These are phyloP conservation scores for Aspergillus heteromorphus DNA, from an alignment of 495 filamentous ascomycete genomes.

Conservation along the genomic window DNA sequence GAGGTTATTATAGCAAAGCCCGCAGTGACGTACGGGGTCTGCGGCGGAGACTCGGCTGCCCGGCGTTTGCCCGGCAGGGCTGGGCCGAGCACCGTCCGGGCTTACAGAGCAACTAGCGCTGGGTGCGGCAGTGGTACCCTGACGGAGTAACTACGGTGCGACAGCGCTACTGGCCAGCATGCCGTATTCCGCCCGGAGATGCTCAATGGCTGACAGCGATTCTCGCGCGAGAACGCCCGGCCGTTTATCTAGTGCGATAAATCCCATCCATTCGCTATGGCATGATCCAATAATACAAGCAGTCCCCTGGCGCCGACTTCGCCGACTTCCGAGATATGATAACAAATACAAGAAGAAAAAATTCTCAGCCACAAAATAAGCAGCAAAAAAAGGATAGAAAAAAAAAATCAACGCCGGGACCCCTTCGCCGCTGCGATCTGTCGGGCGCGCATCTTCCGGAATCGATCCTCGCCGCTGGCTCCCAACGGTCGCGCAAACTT, in stretches of 20 bases:
- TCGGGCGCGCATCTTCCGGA: conserved; percentile 74
- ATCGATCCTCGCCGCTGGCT: conserved; percentile 69
- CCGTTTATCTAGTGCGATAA: background rate
- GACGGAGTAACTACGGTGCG: no score
- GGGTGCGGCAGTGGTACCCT: no score
- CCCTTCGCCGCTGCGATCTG: conserved; percentile 52
- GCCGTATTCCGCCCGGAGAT: no score
- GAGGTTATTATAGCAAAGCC: background rate
- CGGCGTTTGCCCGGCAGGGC: background rate
- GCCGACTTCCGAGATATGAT: background rate
- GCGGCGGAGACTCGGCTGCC: conserved; percentile 22
- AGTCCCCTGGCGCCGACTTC: background rate
- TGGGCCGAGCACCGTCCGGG: background rate
- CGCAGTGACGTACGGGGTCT: conserved; percentile 10
- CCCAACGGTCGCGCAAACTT: conserved; percentile 61
- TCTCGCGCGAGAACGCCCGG: background rate
- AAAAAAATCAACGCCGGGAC: conserved; percentile 25
- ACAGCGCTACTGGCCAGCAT: no score
- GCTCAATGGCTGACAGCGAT: no score
- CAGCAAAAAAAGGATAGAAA: conserved; percentile 2
- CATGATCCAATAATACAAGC: background rate
- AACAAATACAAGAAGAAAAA: background rate
- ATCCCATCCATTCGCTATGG: background rate
- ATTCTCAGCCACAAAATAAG: conserved; percentile 3
- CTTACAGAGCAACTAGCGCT: no score